phyloP scores from a whole-genome alignment of 306 rosid species.

The Crataegus laevigata region DNA sequence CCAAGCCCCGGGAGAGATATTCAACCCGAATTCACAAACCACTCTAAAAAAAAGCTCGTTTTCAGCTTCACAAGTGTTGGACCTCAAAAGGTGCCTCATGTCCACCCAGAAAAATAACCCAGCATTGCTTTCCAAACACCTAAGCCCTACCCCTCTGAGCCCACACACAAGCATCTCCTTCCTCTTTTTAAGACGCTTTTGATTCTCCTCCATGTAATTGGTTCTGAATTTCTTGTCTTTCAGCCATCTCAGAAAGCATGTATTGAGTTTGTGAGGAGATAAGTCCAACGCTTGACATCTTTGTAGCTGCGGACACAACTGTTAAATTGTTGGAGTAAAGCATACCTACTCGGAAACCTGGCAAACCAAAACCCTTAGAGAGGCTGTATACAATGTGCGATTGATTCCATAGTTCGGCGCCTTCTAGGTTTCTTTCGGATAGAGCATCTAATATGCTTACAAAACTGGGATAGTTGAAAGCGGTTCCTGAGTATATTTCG shows the following conservation, averaged over 20 bases:
- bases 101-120: slow-evolving; percentile 83
- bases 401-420: slow-evolving; percentile 11
- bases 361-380: slow-evolving; percentile 64
- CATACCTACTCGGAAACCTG: slow-evolving; percentile 77
- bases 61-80: slow-evolving; percentile 57
- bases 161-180: slow-evolving; percentile 43
- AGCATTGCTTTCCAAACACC: slow-evolving; percentile 59
- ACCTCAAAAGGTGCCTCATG: slow-evolving; percentile 48
- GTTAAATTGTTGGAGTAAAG: slow-evolving; percentile 46
- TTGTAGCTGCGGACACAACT: slow-evolving; percentile 58
- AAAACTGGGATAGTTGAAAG: slow-evolving; percentile 41
- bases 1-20: slow-evolving; percentile 71
- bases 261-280: slow-evolving; percentile 75
- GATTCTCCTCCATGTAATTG: slow-evolving; percentile 34
- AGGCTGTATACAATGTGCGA: slow-evolving; percentile 64
- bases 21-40: slow-evolving; percentile 40
- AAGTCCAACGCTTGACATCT: slow-evolving; percentile 86
- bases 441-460: slow-evolving; percentile 40
- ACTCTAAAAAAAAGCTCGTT: slow-evolving; percentile 64
- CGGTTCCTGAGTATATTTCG: slow-evolving; percentile 68
- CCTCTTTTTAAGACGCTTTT: slow-evolving; percentile 34
- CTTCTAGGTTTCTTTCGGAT: neutral
- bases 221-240: slow-evolving; percentile 35
- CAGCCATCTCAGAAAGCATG: slow-evolving; percentile 37
- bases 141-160: slow-evolving; percentile 39